Evolutionary conservation across 1,284 basidiomycete genomes (phyloP).

Genomic region (Coniferiporia sulphurascens): DNA sequence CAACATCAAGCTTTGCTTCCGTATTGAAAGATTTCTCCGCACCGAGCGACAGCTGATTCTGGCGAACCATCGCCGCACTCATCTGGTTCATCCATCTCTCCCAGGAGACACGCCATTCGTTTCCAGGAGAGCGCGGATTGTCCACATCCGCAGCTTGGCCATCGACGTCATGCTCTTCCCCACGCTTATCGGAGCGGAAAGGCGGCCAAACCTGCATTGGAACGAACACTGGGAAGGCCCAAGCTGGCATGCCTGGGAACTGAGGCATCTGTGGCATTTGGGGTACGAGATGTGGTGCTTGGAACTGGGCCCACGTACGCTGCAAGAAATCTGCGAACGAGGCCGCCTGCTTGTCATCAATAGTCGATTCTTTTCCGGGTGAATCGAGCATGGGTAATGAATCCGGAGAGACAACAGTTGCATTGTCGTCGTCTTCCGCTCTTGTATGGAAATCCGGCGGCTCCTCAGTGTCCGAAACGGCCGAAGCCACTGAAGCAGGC

Average conservation of each 20-base stretch:
- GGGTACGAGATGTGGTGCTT: conserved; percentile 51
- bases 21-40: conserved; percentile 32
- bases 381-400: conserved; percentile 9
- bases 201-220: conserved; percentile 65
- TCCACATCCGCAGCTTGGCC: conserved; percentile 32
- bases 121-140: conserved; percentile 32
- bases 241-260: conserved; percentile 37
- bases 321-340: conserved; percentile 71
- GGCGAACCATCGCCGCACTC: conserved; percentile 35
- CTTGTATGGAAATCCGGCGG: not conserved
- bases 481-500: conserved; percentile 14
- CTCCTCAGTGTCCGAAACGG: conserved; percentile 17
- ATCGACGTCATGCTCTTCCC: conserved; percentile 28
- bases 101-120: conserved; percentile 61
- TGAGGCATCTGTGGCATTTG: conserved; percentile 52
- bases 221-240: conserved; percentile 76
- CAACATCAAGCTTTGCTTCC: conserved; percentile 14
- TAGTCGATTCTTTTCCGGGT: conserved; percentile 6
- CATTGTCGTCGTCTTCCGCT: conserved; percentile 18
- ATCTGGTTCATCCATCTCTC: conserved; percentile 66
- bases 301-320: conserved; percentile 66
- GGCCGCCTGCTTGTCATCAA: conserved; percentile 58
- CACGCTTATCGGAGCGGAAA: conserved; percentile 48
- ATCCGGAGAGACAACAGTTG: conserved; percentile 16
- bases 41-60: conserved; percentile 51